These are phyloP conservation scores for Vanilla planifolia DNA, from an alignment of 106 monocot genomes.

Conservation along the genomic window DNA sequence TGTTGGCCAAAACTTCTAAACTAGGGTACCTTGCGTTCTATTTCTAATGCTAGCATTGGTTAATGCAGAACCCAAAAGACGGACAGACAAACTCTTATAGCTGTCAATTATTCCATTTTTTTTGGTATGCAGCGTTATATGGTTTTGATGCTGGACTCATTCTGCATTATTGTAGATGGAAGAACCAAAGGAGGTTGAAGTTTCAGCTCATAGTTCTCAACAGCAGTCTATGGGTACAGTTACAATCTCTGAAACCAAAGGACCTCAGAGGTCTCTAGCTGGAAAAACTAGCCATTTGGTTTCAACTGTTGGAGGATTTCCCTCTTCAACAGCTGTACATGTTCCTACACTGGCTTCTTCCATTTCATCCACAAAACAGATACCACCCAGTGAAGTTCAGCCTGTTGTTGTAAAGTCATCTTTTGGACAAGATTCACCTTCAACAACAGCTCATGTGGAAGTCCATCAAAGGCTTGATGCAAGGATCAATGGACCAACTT, in stretches of 20 bases:
- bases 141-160: background rate
- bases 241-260: slow-evolving; percentile 28
- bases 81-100: too few species aligned
- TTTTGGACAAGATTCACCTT: slow-evolving; percentile 12
- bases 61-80: too few species aligned
- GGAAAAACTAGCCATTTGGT: slow-evolving; percentile 26
- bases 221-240: slow-evolving; percentile 3
- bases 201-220: slow-evolving; percentile 19
- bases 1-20: too few species aligned
- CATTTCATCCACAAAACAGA: slow-evolving; percentile 22
- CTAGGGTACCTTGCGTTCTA: too few species aligned
- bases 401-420: slow-evolving; percentile 16
- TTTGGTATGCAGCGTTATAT: background rate
- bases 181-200: slow-evolving; percentile 24
- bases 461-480: slow-evolving; percentile 29
- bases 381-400: slow-evolving; percentile 18
- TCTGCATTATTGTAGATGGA: slow-evolving; percentile 37
- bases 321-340: slow-evolving; percentile 20
- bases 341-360: slow-evolving; percentile 17
- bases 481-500: slow-evolving; percentile 20
- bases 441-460: slow-evolving; percentile 8
- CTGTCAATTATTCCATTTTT: background rate
- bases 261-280: slow-evolving; percentile 31
- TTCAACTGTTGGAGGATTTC: slow-evolving; percentile 28
- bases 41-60: too few species aligned